Evolutionary conservation across 768 basidiomycete species (phyloP), one percentile per base, ranked within the genome.

Genomic region (Hericium coralloides): DNA sequence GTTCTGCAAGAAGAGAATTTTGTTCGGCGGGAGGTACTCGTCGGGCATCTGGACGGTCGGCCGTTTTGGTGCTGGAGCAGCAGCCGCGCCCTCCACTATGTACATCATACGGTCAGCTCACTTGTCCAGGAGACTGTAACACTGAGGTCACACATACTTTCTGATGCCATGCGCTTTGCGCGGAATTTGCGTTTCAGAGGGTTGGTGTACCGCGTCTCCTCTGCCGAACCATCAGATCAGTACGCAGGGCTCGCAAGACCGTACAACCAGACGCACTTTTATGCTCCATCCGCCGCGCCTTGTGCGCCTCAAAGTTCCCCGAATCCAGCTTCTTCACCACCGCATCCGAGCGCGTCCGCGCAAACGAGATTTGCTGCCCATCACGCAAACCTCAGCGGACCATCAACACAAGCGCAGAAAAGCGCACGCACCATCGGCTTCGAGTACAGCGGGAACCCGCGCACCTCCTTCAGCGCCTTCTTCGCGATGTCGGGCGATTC

Each of bases 21-120:
- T 94, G 87, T 99, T 99, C 39, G 97, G 95, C 2, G 97, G 97
- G 7, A 99, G 82, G 71, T 98, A 98, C 71, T 99, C 97, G 85
- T 99, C 97, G 41, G 95, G 95, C 93, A 98, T 97, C 69, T 95
- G 92, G 59, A 97, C 88, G 62, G 85, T 83, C 22, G 89, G 89
- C 45, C 89, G 81, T 71, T 85, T 91, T 18, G 88, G 72, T 31
- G 80, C 82, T 10, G 89, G 82, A 5, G 76, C 72, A 7, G 87
- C 77, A 3, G 82, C 74, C 25, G 78, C 81, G 23, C 89, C 88
- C 49, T 89, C 89, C 69, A 85, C 89, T 87, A 60, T 1, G 38
- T 14, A 50, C 49, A 50, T 56, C 31, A 53, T 3, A 39, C 25
- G 31, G 55, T 52, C 38, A 51, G 31, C 6, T 31, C 31, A 31